Evolutionary conservation across 2,329 filamentous ascomycete genomes (phyloP), one percentile per base, ranked within the genome.

Genomic region (Nemania sp.): DNA sequence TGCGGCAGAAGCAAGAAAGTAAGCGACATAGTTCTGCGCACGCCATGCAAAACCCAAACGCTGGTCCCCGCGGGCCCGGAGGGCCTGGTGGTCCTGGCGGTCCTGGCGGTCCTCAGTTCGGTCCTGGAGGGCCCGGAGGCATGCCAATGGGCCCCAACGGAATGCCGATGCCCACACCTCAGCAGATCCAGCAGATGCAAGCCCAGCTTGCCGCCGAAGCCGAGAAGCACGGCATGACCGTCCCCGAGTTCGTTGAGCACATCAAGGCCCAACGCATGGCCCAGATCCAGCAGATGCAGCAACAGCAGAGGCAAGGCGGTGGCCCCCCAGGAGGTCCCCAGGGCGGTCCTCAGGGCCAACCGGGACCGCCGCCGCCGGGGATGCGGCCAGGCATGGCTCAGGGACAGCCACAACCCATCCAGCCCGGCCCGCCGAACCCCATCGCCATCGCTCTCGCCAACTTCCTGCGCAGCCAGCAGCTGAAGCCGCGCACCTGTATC

Each of bases 401-500:
- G 37, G 74, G 76, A 50, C 83, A 87, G 70, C 79, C 82, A 20
- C 87, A 90, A 71, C 87, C 89, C 39, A 91, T 93, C 64, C 81
- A 83, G 17, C 89, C 89, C 3, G 90, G 90, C 1, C 91, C 94
- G 21, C 91, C 94, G 5, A 95, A 96, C 69, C 94, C 94, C 40
- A 87, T 92, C 71, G 93, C 92, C 18, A 79, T 98, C 47, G 92
- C 93, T 9, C 84, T 99, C 56, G 96, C 95, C 67, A 89, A 91
- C 72, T 99, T 96, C 78, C 80, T 99, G 61, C 87, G 88, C 68
- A 77, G 84, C 60, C 93, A 97, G 78, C 86, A 95, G 61, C 79
- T 99, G 66, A 99, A 99, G 83, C 83, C 86, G 17, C 84, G 95
- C 65, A 97, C 93, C 17, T 94, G 91, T 75, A 96, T 99, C 66